Conservation (phyloP, 495 filamentous ascomycete genomes). For the Tricharina praecox region DNA sequence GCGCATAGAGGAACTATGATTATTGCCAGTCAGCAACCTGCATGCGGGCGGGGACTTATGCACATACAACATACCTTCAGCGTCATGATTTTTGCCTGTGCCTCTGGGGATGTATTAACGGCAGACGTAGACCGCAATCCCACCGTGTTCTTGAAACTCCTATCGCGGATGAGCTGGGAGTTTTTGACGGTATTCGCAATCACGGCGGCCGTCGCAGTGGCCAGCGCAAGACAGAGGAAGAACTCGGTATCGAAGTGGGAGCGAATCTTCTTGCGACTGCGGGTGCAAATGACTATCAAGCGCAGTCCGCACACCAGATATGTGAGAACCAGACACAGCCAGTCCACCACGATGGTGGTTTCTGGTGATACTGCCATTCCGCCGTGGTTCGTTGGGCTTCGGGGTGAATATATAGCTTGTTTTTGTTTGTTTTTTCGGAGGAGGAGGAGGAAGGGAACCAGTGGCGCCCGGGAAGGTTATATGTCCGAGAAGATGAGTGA, state of each 20-base stretch:
- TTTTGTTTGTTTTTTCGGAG: too few species aligned
- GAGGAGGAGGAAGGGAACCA: too few species aligned
- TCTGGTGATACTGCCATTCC: too few species aligned
- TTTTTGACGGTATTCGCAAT: background rate
- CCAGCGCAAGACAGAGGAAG: background rate
- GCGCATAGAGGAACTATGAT: slow-evolving; percentile 1
- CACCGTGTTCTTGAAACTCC: too few species aligned
- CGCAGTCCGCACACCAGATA: background rate
- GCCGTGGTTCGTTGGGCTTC: too few species aligned
- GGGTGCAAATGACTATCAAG: background rate
- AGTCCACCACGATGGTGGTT: slow-evolving; percentile 1
- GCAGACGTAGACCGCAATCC: too few species aligned
- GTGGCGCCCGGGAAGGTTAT: too few species aligned
- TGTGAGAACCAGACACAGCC: background rate
- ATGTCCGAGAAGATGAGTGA: too few species aligned
- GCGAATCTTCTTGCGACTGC: background rate
- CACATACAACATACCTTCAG: background rate
- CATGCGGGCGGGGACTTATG: background rate
- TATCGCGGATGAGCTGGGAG: background rate
- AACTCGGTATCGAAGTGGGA: background rate
- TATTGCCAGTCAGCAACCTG: too few species aligned
- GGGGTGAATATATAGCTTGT: too few species aligned
- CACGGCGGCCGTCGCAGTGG: background rate
- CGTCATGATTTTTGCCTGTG: background rate
- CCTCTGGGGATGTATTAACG: background rate